Evolutionary conservation across 306 rosid genomes (phyloP), one percentile per base, ranked within the genome.

Genomic region (Arachis stenosperma): DNA sequence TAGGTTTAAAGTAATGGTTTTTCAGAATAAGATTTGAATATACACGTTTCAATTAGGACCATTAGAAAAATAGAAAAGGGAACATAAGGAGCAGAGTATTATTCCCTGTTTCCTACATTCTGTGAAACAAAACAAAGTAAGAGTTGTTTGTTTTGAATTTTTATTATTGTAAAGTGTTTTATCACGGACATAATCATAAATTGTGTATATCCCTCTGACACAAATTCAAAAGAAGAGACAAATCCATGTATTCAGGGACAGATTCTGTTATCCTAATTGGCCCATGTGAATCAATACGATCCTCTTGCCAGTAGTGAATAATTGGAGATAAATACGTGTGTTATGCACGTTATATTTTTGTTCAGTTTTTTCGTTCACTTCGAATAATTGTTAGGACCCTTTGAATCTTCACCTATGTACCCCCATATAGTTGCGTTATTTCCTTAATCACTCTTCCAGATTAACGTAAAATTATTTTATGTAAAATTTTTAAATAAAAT

Each of bases 101-200:
- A 78, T 77, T 76, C 75, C 77, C 41, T 81, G 76, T 70, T 80
- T 75, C 75, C 73, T 77, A 70, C 42, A 80, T 70, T 74, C 69
- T 73, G n/a, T 27, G 71, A 59, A 69, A 82, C 67, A 67, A 82
- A 80, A 77, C 80, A 71, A 70, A 76, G 14, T 33, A 33, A 33
- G 68, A 33, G 70, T 67, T 70, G 6, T 7, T 14, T n/a, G 57
- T 30, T 42, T 48, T 77, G 4, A 33, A 33, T 33, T 33, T 33
- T 33, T 4, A 33, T 46, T 12, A 41, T 12, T 48, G 6, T 39
- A 64, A 44, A 55, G 70, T 39, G 17, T 5, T 78, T 0, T 46
- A 11, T 43, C 41, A 29, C 27, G 36, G 69, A 84, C 85, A 87
- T 52, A 81, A 69, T 65, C 73, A 85, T 62, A 33, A 33, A 33